Evolutionary conservation across 768 basidiomycete genomes (phyloP).

Genomic region (Glaciozyma martinii): DNA sequence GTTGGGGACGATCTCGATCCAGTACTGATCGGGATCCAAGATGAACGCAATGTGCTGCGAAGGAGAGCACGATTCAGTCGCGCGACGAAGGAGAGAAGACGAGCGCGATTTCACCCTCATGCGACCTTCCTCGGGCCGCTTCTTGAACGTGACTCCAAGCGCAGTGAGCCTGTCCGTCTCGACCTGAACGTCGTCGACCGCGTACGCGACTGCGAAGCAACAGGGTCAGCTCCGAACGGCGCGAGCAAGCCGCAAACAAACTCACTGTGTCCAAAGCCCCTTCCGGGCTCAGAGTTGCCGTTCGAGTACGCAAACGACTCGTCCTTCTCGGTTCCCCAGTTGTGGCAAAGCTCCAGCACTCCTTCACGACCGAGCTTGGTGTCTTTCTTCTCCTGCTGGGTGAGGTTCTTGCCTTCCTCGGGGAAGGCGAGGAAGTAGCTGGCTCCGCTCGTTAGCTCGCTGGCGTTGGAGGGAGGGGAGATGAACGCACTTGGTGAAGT

Average conservation of each 20-base stretch:
- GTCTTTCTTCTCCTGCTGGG: slow-evolving; percentile 50
- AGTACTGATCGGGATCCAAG: slow-evolving; percentile 10
- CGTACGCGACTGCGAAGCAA: slow-evolving; percentile 26
- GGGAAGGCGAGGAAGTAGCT: slow-evolving; percentile 36
- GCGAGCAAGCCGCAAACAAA: slow-evolving; percentile 40
- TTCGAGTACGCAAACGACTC: slow-evolving; percentile 64
- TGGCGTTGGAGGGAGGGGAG: neutral
- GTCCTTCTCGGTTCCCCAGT: slow-evolving; percentile 66
- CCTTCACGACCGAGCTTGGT: slow-evolving; percentile 60
- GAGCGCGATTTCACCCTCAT: slow-evolving; percentile 45
- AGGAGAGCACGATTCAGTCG: neutral
- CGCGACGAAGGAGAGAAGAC: neutral
- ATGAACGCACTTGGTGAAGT: slow-evolving; percentile 59
- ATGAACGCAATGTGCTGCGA: slow-evolving; percentile 23
- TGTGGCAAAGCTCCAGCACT: slow-evolving; percentile 35
- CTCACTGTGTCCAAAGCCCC: slow-evolving; percentile 80
- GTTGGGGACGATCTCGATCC: neutral
- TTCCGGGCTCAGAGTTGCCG: slow-evolving; percentile 76
- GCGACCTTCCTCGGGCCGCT: slow-evolving; percentile 70
- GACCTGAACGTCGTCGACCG: slow-evolving; percentile 69
- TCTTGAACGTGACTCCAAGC: slow-evolving; percentile 76
- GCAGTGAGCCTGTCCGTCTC: slow-evolving; percentile 76
- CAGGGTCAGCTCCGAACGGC: neutral
- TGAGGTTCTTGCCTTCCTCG: slow-evolving; percentile 43
- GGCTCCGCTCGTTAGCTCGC: neutral